Evolutionary conservation across 805 yeast species (phyloP), one percentile per base, ranked within the genome.

Genomic region (Trichomonascus vanleenenianus): DNA sequence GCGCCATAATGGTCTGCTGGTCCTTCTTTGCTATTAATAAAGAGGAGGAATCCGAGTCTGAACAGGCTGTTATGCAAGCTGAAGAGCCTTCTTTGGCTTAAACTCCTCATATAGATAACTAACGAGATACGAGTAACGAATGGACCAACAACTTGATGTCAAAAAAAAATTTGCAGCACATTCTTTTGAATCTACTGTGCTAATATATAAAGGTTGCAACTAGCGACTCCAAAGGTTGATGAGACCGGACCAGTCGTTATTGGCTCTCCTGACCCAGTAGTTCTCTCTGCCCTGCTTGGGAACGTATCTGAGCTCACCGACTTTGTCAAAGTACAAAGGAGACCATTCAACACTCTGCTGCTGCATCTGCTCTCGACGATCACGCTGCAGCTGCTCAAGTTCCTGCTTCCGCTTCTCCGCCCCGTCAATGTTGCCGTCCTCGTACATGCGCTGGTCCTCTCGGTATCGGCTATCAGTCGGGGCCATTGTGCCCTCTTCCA

Each of bases 391-490:
- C 56, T 83, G 85, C 60, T 93, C 98, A 15, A 89, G 67, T 32
- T 72, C 65, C 34, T 78, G 61, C 60, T 93, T 93, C 50, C 77
- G 52, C 1, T 51, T 55, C 60, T 91, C 97, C 0, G 97, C 96
- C 44, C 70, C 64, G 16, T 78, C 85, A 9, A 81, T 65, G 18
- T 78, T 68, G 2, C 88, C 93, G 14, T 73, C 60, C 58, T 86
- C 95, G 55, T 86, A 87, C 1, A 69, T 63, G 38, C 75, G 68
- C 58, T 87, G 78, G 61, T 93, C 98, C 0, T 97, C 97, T 58
- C 98, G 75, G 39, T 80, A 64, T 58, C 98, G 76, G 6, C 96
- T 84, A 61, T 93, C 98, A 0, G 93, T 85, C 2, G 89, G 89
- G 4, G 97, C 83, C 34, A 89, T 55, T 2, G 63, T 44, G 2